These are phyloP conservation scores for Trapa incisa DNA, from an alignment of 345 rosid genomes.

Conservation along the genomic window DNA sequence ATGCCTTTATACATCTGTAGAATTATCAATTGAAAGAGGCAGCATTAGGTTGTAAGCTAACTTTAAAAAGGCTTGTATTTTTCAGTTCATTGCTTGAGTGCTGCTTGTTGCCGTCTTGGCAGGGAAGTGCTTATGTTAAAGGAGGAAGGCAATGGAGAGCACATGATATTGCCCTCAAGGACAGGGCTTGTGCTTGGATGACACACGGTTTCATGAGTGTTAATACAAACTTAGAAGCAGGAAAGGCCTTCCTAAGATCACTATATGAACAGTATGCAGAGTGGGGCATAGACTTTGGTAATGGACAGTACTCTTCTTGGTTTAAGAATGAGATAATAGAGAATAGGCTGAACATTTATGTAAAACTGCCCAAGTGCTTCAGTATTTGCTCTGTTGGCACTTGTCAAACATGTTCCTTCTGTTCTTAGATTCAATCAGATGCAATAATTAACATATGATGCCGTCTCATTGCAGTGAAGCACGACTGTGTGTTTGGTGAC, in stretches of 20 bases:
- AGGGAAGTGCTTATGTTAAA: slow-evolving; percentile 59
- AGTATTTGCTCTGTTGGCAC: no score
- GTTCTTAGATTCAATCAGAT: background rate
- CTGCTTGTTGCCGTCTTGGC: slow-evolving; percentile 11
- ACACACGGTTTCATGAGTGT: slow-evolving; percentile 82
- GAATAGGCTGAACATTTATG: background rate
- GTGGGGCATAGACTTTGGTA: slow-evolving; percentile 96
- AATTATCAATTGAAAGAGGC: background rate
- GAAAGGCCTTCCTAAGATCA: slow-evolving; percentile 79
- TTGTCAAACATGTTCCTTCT: background rate
- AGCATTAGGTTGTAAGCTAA: background rate
- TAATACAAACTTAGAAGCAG: slow-evolving; percentile 56
- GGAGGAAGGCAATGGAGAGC: slow-evolving; percentile 57
- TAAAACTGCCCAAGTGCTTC: background rate
- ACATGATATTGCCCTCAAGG: slow-evolving; percentile 65
- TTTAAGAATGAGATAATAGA: background rate
- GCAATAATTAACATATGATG: background rate
- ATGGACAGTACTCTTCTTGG: slow-evolving; percentile 5
- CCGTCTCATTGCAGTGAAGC: slow-evolving; percentile 42
- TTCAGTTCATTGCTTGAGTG: background rate
- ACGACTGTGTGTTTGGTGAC: slow-evolving; percentile 75
- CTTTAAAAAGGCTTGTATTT: background rate
- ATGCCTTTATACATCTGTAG: slow-evolving; percentile 1
- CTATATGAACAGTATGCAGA: slow-evolving; percentile 71
- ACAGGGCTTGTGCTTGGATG: slow-evolving; percentile 94